Base-by-base conservation (phyloP, 228 moss, liverwort and hornwort species). In the Sphagnum fallax region DNA sequence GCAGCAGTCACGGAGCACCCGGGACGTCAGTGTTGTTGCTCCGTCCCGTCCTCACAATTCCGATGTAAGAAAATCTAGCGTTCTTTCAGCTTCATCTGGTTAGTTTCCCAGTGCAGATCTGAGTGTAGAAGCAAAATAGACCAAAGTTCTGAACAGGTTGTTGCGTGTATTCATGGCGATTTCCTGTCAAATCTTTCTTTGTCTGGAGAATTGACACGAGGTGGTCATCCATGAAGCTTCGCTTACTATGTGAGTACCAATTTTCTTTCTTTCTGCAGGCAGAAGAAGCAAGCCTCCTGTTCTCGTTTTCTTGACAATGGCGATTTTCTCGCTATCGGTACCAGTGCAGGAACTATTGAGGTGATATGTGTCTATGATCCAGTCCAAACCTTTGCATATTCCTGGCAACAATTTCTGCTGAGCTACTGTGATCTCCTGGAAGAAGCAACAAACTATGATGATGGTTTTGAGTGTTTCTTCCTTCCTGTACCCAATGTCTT, bases 311-410 rank as follows among this genome's bases (percentile, higher is more conserved):
- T 90, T 5, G 51, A 66, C 47, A 89, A 91, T 49, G 82, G 69
- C 49, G 83, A 77, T 62, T 83, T 90, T 80, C 62, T 92, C 14
- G 92, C 89, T 50, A 71, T 92, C 57, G 95, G 95, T 4, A 86
- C 79, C 6, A 81, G 72, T 52, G 0, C 47, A 60, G 91, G 95
- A 32, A 78, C 66, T 13, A 66, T 94, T 67, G 86, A 91, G 79
- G 91, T 91, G 5, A 16, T 49, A 58, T 55, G 4, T 50, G 32
- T 10, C 51, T 6, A 15, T 12, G 9, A 57, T 5, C 0, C 32
- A 32, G 57, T 49, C 48, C 6, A 13, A n/a, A 10, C 52, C 16
- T 15, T 8, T 1, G 48, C 10, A 73, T 51, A 5, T 7, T 1
- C 48, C 5, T 16, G 6, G 61, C 8, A 12, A 10, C 62, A 12